Base-by-base conservation (phyloP, 108 stramenopile species). In the Pseudonitzschia multistriata region DNA sequence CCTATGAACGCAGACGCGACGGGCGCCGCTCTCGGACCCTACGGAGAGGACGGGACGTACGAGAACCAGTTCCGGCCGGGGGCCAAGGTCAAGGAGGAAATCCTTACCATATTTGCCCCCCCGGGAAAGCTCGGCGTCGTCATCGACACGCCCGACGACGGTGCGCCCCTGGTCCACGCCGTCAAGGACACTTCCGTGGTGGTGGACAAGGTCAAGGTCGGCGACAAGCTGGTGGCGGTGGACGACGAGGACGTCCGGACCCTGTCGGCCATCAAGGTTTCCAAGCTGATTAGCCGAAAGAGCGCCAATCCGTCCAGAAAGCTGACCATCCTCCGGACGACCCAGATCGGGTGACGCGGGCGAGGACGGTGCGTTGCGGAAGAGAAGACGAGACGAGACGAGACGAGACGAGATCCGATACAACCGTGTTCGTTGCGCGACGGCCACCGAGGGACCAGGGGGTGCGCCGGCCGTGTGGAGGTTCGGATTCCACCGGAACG, bases 41-140 rank as follows among this genome's bases (percentile, higher is more conserved):
- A 68, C 31, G 74, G 56, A 19, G 61, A 62, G 17, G 61, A 62
- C 19, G 52, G 33, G 2, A 54, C 67, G 17, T 76, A 66, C 45
- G 70, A 76, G 10, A 62, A 35, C 2, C 66, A 42, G 49, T 75
- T 81, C 39, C 66, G 60, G 14, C 60, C 21, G 22, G 33, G 42
- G 1, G 77, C 80, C 55, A 82, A 76, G 53, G 67, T 88, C 19
- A 82, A 79, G 14, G 92, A 94, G 55, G 83, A 89, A 68, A 30
- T 88, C 11, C 70, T 94, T 39, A 79, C 88, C 33, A 70, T 95
- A 11, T 87, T 80, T 71, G 94, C 94, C 27, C 94, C 94, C 0
- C 67, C 91, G 22, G 94, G 94, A 22, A 95, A 95, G 68, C 77
- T 95, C 24, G 94, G 94, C n/a, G 90, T 95, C 36, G 91, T 95